These are phyloP conservation scores for Penicillium expansum DNA, from an alignment of 2,329 filamentous ascomycete genomes.

Conservation along the genomic window DNA sequence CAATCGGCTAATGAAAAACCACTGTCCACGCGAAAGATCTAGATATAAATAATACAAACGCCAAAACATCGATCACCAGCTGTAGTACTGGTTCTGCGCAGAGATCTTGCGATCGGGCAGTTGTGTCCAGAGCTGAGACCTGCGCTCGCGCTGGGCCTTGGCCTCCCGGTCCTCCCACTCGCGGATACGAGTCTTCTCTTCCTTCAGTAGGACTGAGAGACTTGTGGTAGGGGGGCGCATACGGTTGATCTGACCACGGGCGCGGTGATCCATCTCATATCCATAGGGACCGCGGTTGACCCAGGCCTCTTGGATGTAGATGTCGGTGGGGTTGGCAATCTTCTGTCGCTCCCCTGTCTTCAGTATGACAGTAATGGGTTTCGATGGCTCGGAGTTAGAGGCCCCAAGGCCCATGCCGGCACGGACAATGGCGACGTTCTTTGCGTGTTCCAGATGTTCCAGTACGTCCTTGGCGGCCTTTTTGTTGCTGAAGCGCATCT, in stretches of 20 bases:
- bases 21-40: slow-evolving; percentile 20
- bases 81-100: slow-evolving; percentile 83
- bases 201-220: slow-evolving; percentile 80
- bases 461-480: slow-evolving; percentile 78
- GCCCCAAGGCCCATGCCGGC: slow-evolving; percentile 76
- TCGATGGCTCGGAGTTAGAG: slow-evolving; percentile 26
- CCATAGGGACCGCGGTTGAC: slow-evolving; percentile 72
- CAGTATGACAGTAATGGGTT: slow-evolving; percentile 62
- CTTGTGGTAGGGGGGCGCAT: slow-evolving; percentile 71
- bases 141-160: slow-evolving; percentile 71
- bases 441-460: slow-evolving; percentile 75
- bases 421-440: slow-evolving; percentile 74
- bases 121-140: slow-evolving; percentile 79
- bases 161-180: slow-evolving; percentile 73
- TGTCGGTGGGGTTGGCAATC: slow-evolving; percentile 70
- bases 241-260: slow-evolving; percentile 67
- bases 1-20: slow-evolving; percentile 17
- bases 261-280: slow-evolving; percentile 65
- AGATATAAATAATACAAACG: slow-evolving; percentile 33
- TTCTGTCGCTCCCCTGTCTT: slow-evolving; percentile 72
- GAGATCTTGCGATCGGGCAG: slow-evolving; percentile 82
- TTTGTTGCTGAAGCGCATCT: slow-evolving; percentile 96
- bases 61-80: slow-evolving; percentile 63
- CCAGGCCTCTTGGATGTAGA: slow-evolving; percentile 93
- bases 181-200: slow-evolving; percentile 84